Percentiles rank a stretch among this genome's conserved stretches.
These are phyloP conservation scores for Epichloe sp. DNA, from an alignment of 2,329 filamentous ascomycete species.

Conservation along the genomic window DNA sequence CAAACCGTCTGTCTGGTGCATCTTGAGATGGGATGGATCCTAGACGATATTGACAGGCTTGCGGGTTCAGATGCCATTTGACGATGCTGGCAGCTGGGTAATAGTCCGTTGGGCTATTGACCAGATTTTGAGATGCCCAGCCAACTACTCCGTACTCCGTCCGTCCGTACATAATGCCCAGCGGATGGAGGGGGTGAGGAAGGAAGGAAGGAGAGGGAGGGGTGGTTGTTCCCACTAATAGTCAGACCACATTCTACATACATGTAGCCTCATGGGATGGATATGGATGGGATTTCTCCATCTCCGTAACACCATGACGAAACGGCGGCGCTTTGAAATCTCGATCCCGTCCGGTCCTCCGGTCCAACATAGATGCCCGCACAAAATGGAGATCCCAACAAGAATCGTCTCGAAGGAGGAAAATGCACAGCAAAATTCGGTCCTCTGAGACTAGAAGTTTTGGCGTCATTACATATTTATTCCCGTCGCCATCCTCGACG, in stretches of 20 bases:
- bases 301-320: background rate
- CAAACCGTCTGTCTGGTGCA: no score
- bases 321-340: conserved; percentile 4
- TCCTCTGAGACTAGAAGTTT: background rate
- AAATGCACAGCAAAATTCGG: background rate
- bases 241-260: background rate
- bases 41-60: no score
- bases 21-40: no score
- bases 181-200: no score
- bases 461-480: background rate
- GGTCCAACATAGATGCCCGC: conserved; percentile 5
- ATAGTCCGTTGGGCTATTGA: no score
- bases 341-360: conserved; percentile 4
- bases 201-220: no score
- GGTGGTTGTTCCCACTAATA: background rate
- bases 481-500: background rate
- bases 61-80: no score
- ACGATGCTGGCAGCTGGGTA: no score
- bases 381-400: conserved; percentile 6
- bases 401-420: background rate
- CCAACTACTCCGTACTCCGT: no score
- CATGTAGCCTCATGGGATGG: background rate
- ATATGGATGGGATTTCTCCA: background rate
- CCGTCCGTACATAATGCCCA: no score
- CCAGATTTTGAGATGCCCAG: no score